A percentile compares a stretch with the other conserved stretches of the same genome.
These are phyloP conservation scores for Euphrasia arctica DNA, from an alignment of 305 asterid species.

Conservation along the genomic window DNA sequence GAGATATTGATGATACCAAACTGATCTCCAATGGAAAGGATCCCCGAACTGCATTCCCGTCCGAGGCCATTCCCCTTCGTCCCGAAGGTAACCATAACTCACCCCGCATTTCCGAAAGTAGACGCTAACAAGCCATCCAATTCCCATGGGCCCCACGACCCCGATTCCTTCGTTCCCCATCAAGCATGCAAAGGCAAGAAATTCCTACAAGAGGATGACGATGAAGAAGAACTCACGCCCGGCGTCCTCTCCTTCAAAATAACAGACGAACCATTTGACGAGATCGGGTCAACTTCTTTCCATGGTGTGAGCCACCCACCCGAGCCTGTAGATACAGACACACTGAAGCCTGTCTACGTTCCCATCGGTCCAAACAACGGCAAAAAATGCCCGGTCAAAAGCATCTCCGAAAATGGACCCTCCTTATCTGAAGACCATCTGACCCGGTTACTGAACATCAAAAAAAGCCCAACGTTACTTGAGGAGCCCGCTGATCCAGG, in stretches of 20 bases:
- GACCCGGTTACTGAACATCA: constrained; percentile 46
- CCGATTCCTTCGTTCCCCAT: constrained; percentile 30
- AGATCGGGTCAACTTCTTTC: constrained; percentile 76
- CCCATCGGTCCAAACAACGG: constrained; percentile 58
- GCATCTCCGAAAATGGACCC: constrained; percentile 54
- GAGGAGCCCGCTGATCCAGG: constrained; percentile 56
- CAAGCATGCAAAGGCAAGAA: constrained; percentile 65
- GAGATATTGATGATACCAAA: constrained; percentile 50
- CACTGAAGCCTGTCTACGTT: constrained; percentile 76
- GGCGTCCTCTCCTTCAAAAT: constrained; percentile 54
- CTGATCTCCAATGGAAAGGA: constrained; percentile 59
- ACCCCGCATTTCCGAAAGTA: constrained; percentile 38
- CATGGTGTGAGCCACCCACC: constrained; percentile 96
- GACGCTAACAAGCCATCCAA: constrained; percentile 36
- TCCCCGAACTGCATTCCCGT: constrained; percentile 47
- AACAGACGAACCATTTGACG: constrained; percentile 66
- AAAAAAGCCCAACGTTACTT: constrained; percentile 43
- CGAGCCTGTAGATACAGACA: constrained; percentile 76
- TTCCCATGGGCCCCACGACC: constrained; percentile 37
- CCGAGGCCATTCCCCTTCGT: constrained; percentile 49
- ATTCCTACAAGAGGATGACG: constrained; percentile 48
- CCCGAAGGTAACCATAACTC: constrained; percentile 35
- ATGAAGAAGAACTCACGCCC: constrained; percentile 57
- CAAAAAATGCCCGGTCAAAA: constrained; percentile 49
- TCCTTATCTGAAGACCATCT: constrained; percentile 58